Evolutionary conservation across 202 grass and related monocot genomes (phyloP).

Genomic region (Saccharum hybrid): DNA sequence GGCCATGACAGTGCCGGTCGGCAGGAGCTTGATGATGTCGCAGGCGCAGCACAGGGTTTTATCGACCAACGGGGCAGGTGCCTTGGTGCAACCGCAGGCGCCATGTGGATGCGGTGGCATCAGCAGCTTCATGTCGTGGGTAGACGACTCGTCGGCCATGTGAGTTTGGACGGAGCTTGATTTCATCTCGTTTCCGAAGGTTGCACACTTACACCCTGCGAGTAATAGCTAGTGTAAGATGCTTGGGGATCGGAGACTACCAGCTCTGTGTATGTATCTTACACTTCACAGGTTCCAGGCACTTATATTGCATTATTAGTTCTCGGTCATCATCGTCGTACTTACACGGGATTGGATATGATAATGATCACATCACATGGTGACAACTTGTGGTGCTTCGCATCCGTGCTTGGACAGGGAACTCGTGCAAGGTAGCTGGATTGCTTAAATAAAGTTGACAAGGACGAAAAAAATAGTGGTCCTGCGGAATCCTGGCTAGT

Average conservation of each 20-base stretch:
- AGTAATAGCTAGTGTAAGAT: not conserved
- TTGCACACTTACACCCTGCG: not conserved
- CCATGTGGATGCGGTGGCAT: not conserved
- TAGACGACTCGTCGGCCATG: not conserved
- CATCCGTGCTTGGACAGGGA: not conserved
- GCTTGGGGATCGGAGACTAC: not conserved
- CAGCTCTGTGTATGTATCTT: not conserved
- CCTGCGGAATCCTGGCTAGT: not conserved
- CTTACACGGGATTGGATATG: not conserved
- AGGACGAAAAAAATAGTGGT: not conserved
- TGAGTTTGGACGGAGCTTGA: not conserved
- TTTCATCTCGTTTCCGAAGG: not conserved
- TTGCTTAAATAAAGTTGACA: not conserved
- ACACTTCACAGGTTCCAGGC: not conserved
- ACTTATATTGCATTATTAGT: no score
- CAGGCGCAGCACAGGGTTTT: conserved; percentile 38
- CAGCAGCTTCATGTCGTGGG: conserved; percentile 25
- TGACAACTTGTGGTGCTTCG: not conserved
- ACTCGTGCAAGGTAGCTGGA: not conserved
- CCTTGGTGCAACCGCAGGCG: not conserved
- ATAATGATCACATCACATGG: not conserved
- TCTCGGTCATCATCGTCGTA: not conserved
- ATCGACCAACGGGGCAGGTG: not conserved
- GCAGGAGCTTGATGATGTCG: conserved; percentile 52
- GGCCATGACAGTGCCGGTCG: no score